Evolutionary conservation across 495 filamentous ascomycete genomes (phyloP).

Genomic region (Thermothielavioides terrestris): DNA sequence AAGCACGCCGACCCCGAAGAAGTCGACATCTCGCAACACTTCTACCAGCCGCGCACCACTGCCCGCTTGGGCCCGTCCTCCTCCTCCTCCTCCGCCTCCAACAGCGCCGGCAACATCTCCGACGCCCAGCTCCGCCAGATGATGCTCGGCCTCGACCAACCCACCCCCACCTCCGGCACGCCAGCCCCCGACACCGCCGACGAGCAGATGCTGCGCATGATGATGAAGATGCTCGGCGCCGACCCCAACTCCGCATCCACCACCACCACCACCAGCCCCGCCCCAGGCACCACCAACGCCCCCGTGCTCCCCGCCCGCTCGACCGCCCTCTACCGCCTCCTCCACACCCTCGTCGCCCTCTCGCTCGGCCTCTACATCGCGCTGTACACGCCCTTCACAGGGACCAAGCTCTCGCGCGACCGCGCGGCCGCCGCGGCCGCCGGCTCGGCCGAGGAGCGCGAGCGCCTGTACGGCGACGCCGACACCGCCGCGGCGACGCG

Average conservation of each 20-base stretch:
- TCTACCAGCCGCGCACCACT: constrained; percentile 39
- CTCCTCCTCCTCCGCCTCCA: constrained; percentile 16
- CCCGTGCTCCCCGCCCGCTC: constrained; percentile 39
- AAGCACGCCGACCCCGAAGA: constrained; percentile 57
- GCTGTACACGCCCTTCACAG: constrained; percentile 53
- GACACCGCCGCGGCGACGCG: constrained; percentile 12
- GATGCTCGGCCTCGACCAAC: constrained; percentile 35
- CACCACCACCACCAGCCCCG: constrained; percentile 4
- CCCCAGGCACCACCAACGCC: neutral
- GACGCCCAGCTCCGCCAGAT: constrained; percentile 38
- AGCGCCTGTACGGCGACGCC: neutral
- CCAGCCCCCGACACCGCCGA: constrained; percentile 15
- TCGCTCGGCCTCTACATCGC: constrained; percentile 62
- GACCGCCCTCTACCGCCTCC: constrained; percentile 58
- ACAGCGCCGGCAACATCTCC: constrained; percentile 14
- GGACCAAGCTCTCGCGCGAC: constrained; percentile 42
- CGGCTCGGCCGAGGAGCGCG: neutral
- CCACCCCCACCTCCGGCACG: neutral
- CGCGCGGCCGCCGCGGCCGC: constrained; percentile 4
- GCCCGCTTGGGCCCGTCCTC: constrained; percentile 16
- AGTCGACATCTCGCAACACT: constrained; percentile 60
- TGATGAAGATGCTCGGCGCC: constrained; percentile 26
- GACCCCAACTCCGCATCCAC: constrained; percentile 14
- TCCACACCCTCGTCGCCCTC: constrained; percentile 69
- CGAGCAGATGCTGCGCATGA: constrained; percentile 28